Percentiles rank a stretch among this genome's conserved stretches.
phyloP scores from a whole-genome alignment of 2,329 filamentous ascomycete species.

The Fusarium napiforme region DNA sequence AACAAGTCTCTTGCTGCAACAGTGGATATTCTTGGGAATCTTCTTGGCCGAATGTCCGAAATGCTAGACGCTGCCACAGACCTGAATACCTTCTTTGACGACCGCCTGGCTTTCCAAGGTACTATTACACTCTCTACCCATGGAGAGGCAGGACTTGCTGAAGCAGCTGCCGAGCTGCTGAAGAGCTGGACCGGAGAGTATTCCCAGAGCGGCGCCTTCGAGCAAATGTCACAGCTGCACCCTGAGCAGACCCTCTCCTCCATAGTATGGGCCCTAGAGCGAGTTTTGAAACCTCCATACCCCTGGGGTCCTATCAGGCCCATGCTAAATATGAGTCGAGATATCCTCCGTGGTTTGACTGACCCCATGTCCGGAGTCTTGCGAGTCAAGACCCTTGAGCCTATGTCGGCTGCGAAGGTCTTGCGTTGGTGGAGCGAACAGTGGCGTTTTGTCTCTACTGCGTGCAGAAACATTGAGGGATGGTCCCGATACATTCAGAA shows the following conservation, averaged over 20 bases:
- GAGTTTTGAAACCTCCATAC: slow-evolving; percentile 48
- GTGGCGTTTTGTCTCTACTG: slow-evolving; percentile 83
- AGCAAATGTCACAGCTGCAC: slow-evolving; percentile 54
- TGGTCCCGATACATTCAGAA: slow-evolving; percentile 86
- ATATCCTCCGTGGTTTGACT: slow-evolving; percentile 66
- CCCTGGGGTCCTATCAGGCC: slow-evolving; percentile 69
- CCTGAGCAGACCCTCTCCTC: slow-evolving; percentile 55
- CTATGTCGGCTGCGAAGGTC: slow-evolving; percentile 72
- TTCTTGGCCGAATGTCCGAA: slow-evolving; percentile 82
- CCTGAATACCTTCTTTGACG: slow-evolving; percentile 75
- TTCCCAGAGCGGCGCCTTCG: slow-evolving; percentile 54
- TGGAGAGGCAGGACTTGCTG: slow-evolving; percentile 80
- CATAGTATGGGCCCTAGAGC: slow-evolving; percentile 57
- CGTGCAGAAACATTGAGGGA: slow-evolving; percentile 83
- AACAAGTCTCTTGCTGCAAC: slow-evolving; percentile 74
- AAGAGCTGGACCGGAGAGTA: slow-evolving; percentile 81
- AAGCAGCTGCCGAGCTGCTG: slow-evolving; percentile 82
- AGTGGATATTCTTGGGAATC: slow-evolving; percentile 71
- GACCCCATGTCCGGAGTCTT: slow-evolving; percentile 67
- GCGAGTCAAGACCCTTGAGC: slow-evolving; percentile 64
- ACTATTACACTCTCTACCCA: slow-evolving; percentile 85
- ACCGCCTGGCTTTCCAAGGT: slow-evolving; percentile 74
- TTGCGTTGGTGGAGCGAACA: slow-evolving; percentile 84
- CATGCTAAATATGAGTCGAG: slow-evolving; percentile 66
- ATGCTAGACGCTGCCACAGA: slow-evolving; percentile 71